These are phyloP conservation scores for Eucommia ulmoides DNA, from an alignment of 257 asterid genomes.

Conservation along the genomic window DNA sequence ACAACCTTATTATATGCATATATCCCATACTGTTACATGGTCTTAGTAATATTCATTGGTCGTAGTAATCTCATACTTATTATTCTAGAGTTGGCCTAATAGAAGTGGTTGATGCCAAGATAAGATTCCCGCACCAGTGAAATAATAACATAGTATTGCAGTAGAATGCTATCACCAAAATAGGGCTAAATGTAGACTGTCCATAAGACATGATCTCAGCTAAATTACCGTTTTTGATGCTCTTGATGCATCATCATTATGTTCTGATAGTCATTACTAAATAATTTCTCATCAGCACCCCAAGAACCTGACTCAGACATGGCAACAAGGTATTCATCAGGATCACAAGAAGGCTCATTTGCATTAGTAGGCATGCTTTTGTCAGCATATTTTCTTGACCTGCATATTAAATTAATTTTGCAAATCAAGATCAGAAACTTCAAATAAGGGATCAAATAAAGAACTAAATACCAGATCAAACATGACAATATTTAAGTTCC, in stretches of 20 bases:
- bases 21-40: too few relatives aligned
- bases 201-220: background rate
- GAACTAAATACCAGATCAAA: background rate
- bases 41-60: too few relatives aligned
- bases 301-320: slow-evolving; percentile 62
- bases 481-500: background rate
- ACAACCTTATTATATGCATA: too few relatives aligned
- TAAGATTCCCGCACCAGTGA: background rate
- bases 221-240: slow-evolving; percentile 36
- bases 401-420: slow-evolving; percentile 15
- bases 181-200: background rate
- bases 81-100: too few relatives aligned
- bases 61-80: too few relatives aligned
- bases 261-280: slow-evolving; percentile 42
- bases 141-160: background rate
- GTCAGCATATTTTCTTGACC: slow-evolving; percentile 37
- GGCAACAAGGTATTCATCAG: slow-evolving; percentile 42
- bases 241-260: slow-evolving; percentile 32
- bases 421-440: background rate
- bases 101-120: too few relatives aligned
- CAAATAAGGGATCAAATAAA: background rate
- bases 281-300: slow-evolving; percentile 51
- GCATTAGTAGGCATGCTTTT: slow-evolving; percentile 17
- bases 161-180: background rate
- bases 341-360: slow-evolving; percentile 23